These are phyloP conservation scores for Botrytis cinerea DNA, from an alignment of 2,329 filamentous ascomycete genomes.

Conservation along the genomic window DNA sequence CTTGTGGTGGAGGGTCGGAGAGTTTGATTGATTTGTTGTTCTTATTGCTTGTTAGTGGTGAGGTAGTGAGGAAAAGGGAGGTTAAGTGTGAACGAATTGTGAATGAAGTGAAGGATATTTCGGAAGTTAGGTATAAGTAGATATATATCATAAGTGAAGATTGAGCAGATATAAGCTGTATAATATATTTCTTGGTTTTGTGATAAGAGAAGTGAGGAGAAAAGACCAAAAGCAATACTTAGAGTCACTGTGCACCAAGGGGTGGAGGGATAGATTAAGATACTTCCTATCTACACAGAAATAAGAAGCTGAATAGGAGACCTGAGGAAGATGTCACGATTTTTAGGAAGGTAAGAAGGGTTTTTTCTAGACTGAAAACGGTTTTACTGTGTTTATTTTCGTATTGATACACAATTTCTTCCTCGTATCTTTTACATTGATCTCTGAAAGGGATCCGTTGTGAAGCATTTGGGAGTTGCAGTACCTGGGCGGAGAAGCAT, in stretches of 20 bases:
- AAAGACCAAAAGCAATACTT: rapidly evolving
- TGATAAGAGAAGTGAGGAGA: too few species aligned
- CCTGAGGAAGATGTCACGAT: neutral
- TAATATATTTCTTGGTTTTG: too few species aligned
- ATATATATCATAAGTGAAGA: neutral
- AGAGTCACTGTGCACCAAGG: neutral
- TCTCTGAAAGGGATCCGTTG: too few species aligned
- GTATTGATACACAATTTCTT: neutral
- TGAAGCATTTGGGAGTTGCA: neutral
- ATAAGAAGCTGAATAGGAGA: neutral
- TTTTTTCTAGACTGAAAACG: neutral
- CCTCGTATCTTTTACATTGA: neutral
- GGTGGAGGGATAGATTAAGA: neutral
- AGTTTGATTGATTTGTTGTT: neutral
- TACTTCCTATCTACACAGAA: neutral
- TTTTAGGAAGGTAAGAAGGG: neutral
- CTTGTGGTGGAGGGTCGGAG: neutral
- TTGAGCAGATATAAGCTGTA: neutral
- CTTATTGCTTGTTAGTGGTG: neutral
- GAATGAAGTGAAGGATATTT: too few species aligned
- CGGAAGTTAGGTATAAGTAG: neutral
- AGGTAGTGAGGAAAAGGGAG: neutral
- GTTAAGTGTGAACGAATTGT: too few species aligned
- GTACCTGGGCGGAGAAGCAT: too few species aligned
- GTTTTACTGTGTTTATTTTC: neutral